Evolutionary conservation across 73 alveolate genomes (phyloP), one percentile per base, ranked within the genome.

Genomic region (Uronychia setigera): DNA sequence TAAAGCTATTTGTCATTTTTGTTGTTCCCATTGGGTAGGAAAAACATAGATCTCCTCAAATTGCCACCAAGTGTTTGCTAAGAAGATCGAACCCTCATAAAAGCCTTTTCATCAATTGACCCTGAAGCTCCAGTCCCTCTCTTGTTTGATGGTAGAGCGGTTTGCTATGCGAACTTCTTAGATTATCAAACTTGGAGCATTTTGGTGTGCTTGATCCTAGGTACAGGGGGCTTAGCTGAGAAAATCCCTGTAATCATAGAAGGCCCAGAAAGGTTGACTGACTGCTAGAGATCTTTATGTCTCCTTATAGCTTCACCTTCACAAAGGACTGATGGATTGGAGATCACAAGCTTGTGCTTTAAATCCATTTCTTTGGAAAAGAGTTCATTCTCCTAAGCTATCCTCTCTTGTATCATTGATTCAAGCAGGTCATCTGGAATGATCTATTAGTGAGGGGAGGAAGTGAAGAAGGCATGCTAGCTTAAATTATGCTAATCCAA

Each of bases 101-200:
- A 46, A 46, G 67, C 67, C 67, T 46, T 46, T 46, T 19, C 67
- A 46, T n/a, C n/a, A n/a, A n/a, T n/a, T n/a, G n/a, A n/a, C 67
- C 67, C 67, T 46, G 67, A n/a, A n/a, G 67, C 67, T 46, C 19
- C 67, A 11, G n/a, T 46, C 67, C 67, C 19, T 46, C 19, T 46
- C 19, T 46, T 46, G 67, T 19, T 46, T 46, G n/a, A 11, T 46
- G n/a, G n/a, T n/a, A n/a, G n/a, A n/a, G n/a, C n/a, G n/a, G n/a
- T n/a, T n/a, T n/a, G n/a, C n/a, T n/a, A n/a, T n/a, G n/a, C n/a
- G n/a, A n/a, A n/a, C n/a, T n/a, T n/a, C n/a, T n/a, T n/a, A n/a
- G n/a, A n/a, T n/a, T n/a, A n/a, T n/a, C n/a, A n/a, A 5, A 5
- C 67, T 46, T 46, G 5, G 19, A 46, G n/a, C 67, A 46, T 46